These are phyloP conservation scores for Oenanthe sinensis DNA, from an alignment of 129 eudicot species.

Conservation along the genomic window DNA sequence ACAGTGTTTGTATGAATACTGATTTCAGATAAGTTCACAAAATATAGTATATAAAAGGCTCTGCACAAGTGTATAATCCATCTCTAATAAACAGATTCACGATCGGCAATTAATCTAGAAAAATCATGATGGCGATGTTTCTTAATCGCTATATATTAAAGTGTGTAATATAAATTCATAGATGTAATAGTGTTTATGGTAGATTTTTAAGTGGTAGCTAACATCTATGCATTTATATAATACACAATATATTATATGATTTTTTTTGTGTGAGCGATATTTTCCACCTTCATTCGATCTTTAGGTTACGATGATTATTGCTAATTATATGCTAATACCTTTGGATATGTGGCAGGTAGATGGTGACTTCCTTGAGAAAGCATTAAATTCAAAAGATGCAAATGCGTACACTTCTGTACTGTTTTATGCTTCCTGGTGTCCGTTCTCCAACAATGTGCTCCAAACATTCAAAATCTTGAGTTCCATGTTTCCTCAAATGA, in stretches of 20 bases:
- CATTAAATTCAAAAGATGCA: slow-evolving; percentile 20
- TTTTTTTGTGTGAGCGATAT: background rate
- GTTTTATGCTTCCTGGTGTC: slow-evolving; percentile 53
- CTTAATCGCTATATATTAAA: background rate
- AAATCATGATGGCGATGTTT: background rate
- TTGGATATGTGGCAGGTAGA: slow-evolving; percentile 25
- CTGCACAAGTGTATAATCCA: background rate
- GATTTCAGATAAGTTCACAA: background rate
- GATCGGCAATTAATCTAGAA: background rate
- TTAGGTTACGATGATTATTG: background rate
- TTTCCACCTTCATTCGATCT: background rate
- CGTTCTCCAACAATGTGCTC: slow-evolving; percentile 29
- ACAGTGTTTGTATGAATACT: background rate
- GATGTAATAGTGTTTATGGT: background rate
- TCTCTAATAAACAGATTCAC: background rate
- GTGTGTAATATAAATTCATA: background rate
- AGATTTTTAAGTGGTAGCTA: background rate
- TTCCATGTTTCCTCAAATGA: slow-evolving; percentile 54
- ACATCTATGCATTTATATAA: background rate
- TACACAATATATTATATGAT: background rate
- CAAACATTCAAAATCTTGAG: slow-evolving; percentile 33
- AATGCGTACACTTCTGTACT: slow-evolving; percentile 33
- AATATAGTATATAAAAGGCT: too few species aligned
- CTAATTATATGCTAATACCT: background rate
- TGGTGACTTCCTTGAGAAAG: slow-evolving; percentile 39